Conservation (phyloP, 2,329 filamentous ascomycete species). For the Ophiocordyceps sinensis region DNA sequence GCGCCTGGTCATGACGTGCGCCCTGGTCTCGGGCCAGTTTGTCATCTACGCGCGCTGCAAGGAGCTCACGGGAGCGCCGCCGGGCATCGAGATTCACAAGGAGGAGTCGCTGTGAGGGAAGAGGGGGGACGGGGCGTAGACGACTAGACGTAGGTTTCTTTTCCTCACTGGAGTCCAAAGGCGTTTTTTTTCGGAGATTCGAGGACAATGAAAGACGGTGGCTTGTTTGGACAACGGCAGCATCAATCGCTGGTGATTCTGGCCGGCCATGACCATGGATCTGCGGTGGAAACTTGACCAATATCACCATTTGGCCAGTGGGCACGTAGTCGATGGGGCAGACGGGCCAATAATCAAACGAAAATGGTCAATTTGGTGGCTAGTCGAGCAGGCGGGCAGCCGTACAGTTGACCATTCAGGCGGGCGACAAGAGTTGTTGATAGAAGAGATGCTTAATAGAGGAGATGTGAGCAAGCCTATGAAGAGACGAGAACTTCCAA, state of each 20-base stretch:
- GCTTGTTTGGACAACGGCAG: not conserved
- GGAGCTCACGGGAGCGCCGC: conserved; percentile 33
- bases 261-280: too few species aligned
- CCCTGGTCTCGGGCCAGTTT: conserved; percentile 36
- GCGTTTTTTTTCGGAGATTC: not conserved
- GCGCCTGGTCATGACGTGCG: conserved; percentile 38
- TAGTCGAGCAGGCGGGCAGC: too few species aligned
- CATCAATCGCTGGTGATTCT: not conserved
- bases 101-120: conserved; percentile 16
- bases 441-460: too few species aligned
- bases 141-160: not conserved
- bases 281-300: too few species aligned
- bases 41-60: conserved; percentile 43
- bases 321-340: too few species aligned
- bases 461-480: too few species aligned
- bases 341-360: too few species aligned
- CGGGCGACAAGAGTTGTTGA: too few species aligned
- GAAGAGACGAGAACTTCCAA: too few species aligned
- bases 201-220: not conserved
- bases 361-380: too few species aligned
- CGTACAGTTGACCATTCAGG: too few species aligned
- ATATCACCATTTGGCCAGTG: too few species aligned
- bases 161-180: not conserved
- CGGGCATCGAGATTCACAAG: conserved; percentile 38
- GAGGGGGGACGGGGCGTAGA: not conserved